phyloP scores from a whole-genome alignment of 164 flowering plant species.

The Stephania cephalantha region DNA sequence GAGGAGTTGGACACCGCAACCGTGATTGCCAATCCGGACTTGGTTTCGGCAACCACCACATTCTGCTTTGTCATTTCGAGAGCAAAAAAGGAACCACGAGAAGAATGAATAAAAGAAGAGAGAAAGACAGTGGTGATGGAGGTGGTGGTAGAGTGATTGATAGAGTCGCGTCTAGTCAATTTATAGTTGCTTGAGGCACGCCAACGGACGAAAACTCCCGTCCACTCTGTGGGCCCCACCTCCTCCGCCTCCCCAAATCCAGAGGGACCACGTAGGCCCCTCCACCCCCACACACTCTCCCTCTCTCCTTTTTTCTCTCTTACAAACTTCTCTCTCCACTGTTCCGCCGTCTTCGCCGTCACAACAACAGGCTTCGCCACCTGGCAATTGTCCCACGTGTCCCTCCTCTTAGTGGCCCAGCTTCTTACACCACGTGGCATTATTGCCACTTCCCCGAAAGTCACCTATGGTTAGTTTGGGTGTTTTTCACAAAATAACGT shows the following conservation, averaged over 20 bases:
- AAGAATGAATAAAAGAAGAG: neutral
- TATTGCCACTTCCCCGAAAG: neutral
- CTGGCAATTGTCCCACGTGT: neutral
- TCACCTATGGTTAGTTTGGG: too few species aligned
- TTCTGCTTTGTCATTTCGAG: slow-evolving; percentile 53
- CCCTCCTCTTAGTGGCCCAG: neutral
- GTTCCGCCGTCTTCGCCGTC: slow-evolving; percentile 12
- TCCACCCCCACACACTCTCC: neutral
- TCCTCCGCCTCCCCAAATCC: slow-evolving; percentile 2
- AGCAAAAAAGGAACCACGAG: neutral
- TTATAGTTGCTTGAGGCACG: slow-evolving; percentile 15
- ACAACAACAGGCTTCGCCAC: neutral
- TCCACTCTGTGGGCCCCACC: slow-evolving; percentile 1
- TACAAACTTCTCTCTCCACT: neutral
- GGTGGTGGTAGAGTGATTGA: slow-evolving; percentile 1
- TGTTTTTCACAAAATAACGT: too few species aligned
- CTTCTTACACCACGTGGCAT: neutral
- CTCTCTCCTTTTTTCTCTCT: too few species aligned
- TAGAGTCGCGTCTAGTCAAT: slow-evolving; percentile 16
- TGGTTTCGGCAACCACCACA: slow-evolving; percentile 35
- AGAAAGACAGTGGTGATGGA: neutral
- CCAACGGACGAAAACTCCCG: slow-evolving; percentile 16
- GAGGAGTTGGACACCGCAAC: slow-evolving; percentile 26
- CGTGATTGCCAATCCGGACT: slow-evolving; percentile 29
- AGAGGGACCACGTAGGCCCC: slow-evolving; percentile 12